Evolutionary conservation across 352 stramenopile genomes (phyloP).

Genomic region (Thalassiosira oceanica): DNA sequence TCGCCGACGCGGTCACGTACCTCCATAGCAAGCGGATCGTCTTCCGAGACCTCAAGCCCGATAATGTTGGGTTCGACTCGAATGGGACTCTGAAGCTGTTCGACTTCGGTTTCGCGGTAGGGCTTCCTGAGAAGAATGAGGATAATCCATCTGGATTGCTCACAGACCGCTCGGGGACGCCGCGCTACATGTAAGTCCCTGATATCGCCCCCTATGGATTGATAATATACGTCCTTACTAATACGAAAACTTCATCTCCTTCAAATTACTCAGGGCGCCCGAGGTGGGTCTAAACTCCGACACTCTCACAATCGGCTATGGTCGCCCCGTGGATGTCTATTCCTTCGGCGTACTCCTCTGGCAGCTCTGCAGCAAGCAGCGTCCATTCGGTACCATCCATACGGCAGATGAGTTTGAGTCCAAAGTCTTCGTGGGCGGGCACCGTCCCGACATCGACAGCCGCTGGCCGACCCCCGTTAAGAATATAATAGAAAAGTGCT

Average conservation of each 20-base stretch:
- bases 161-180: slow-evolving; percentile 21
- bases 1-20: slow-evolving; percentile 89
- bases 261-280: slow-evolving; percentile 47
- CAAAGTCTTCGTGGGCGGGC: slow-evolving; percentile 40
- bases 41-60: slow-evolving; percentile 85
- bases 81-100: slow-evolving; percentile 91
- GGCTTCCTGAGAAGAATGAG: neutral
- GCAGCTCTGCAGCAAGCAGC: slow-evolving; percentile 48
- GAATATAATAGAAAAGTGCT: slow-evolving; percentile 43
- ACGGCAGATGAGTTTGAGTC: slow-evolving; percentile 32
- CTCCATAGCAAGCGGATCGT: slow-evolving; percentile 87
- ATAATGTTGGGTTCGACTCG: slow-evolving; percentile 91
- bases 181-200: slow-evolving; percentile 15
- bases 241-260: neutral
- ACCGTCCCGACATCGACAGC: slow-evolving; percentile 36
- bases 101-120: slow-evolving; percentile 87
- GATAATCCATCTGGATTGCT: slow-evolving; percentile 11
- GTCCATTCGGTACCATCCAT: slow-evolving; percentile 46
- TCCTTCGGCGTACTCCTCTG: slow-evolving; percentile 63
- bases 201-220: too few species aligned
- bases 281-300: slow-evolving; percentile 28
- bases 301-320: too few species aligned
- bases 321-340: slow-evolving; percentile 57
- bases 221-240: too few species aligned
- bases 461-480: slow-evolving; percentile 36